Percentiles rank a stretch among this genome's conserved stretches.
These are phyloP conservation scores for Beauveria brongniartii DNA, from an alignment of 2,329 filamentous ascomycete species.

Conservation along the genomic window DNA sequence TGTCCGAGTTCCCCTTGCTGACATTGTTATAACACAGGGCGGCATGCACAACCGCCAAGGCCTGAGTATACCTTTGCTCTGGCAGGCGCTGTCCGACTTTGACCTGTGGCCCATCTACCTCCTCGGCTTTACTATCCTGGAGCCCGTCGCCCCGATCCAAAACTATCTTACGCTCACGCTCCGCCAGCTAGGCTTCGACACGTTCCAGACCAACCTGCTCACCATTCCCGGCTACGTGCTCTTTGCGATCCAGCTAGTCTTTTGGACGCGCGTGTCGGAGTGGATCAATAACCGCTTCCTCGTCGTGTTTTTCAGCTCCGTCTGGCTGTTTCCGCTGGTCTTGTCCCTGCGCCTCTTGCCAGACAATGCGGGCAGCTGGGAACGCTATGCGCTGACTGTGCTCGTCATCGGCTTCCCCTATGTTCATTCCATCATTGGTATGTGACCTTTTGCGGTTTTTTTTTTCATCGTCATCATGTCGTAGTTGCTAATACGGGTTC, in stretches of 20 bases:
- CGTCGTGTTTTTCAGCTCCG: conserved; percentile 11
- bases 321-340: conserved; percentile 13
- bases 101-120: conserved; percentile 41
- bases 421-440: conserved; percentile 30
- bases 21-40: conserved; percentile 19
- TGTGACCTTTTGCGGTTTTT: not conserved
- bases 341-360: conserved; percentile 22
- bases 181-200: conserved; percentile 47
- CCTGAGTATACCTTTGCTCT: conserved; percentile 41
- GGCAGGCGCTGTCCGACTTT: conserved; percentile 45
- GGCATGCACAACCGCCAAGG: conserved; percentile 54
- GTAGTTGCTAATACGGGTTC: not conserved
- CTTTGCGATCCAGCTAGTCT: conserved; percentile 28
- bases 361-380: conserved; percentile 20
- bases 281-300: conserved; percentile 27
- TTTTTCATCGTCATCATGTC: not conserved
- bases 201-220: conserved; percentile 55
- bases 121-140: conserved; percentile 38
- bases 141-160: conserved; percentile 40
- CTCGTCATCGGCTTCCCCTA: conserved; percentile 24
- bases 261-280: conserved; percentile 27
- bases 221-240: conserved; percentile 48
- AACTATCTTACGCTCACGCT: conserved; percentile 54
- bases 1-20: not conserved
- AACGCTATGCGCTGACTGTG: conserved; percentile 22